These are phyloP conservation scores for Medakamo hakoo DNA, from an alignment of 139 green algal species.

Conservation along the genomic window DNA sequence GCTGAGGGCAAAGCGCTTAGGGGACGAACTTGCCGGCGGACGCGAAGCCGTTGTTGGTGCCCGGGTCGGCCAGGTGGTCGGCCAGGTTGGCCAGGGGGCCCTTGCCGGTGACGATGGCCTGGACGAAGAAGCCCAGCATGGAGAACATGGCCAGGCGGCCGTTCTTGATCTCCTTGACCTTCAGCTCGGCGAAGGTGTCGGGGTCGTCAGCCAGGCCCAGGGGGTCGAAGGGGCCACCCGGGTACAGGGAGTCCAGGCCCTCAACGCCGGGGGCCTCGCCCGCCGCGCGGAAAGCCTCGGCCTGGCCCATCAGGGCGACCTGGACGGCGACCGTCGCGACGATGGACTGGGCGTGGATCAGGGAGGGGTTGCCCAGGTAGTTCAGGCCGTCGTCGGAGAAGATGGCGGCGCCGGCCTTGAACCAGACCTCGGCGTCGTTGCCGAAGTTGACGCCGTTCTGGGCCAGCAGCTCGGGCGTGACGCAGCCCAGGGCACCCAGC, in stretches of 20 bases:
- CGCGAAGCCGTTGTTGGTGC: conserved; percentile 56
- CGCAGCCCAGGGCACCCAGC: conserved; percentile 71
- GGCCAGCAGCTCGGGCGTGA: conserved; percentile 46
- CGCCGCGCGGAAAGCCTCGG: conserved; percentile 85
- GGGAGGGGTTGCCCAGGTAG: conserved; percentile 61
- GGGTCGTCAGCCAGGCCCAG: conserved; percentile 69
- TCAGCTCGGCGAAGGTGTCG: conserved; percentile 64
- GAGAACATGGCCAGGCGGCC: conserved; percentile 86
- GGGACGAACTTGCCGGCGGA: conserved; percentile 56
- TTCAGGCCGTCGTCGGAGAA: conserved; percentile 57
- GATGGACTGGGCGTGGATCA: conserved; percentile 71
- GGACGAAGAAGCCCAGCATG: conserved; percentile 79
- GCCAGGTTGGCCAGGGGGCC: conserved; percentile 40
- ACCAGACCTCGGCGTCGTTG: conserved; percentile 64
- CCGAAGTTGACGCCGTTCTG: conserved; percentile 32
- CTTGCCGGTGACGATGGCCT: conserved; percentile 64
- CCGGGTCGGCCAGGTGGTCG: conserved; percentile 61
- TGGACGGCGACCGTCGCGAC: conserved; percentile 54
- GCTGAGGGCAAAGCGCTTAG: background rate
- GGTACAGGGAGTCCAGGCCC: conserved; percentile 50
- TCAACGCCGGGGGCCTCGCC: conserved; percentile 64
- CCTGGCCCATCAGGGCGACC: conserved; percentile 77
- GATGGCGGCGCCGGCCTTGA: conserved; percentile 75
- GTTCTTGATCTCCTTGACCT: conserved; percentile 94
- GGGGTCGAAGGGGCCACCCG: conserved; percentile 73